Conservation (phyloP, 257 asterid species). For the Primulina eburnea region DNA sequence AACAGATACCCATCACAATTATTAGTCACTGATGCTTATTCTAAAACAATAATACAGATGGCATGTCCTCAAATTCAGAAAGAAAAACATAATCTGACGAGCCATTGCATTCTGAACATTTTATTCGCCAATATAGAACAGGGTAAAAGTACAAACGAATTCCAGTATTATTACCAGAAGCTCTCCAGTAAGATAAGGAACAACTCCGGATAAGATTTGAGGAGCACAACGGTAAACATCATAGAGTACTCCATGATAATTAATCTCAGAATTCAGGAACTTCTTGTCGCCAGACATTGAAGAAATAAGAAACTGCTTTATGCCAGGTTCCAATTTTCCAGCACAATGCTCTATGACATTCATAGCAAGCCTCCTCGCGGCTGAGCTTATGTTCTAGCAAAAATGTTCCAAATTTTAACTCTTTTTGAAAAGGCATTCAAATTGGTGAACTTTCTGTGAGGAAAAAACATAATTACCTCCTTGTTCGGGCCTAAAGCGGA, state of each 20-base stretch:
- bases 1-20: constrained; percentile 14
- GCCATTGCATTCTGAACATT: constrained; percentile 6
- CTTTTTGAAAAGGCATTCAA: constrained; percentile 8
- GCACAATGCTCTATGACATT: constrained; percentile 76
- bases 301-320: constrained; percentile 80
- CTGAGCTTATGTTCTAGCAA: constrained; percentile 57
- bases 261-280: constrained; percentile 51
- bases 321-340: constrained; percentile 76
- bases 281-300: constrained; percentile 84
- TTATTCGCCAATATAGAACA: background rate
- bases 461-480: constrained; percentile 43
- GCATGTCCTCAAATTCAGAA: constrained; percentile 13
- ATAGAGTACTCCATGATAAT: constrained; percentile 71
- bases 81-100: constrained; percentile 13
- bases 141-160: constrained; percentile 25
- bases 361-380: constrained; percentile 85
- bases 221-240: constrained; percentile 78
- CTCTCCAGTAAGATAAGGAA: constrained; percentile 94
- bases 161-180: constrained; percentile 62
- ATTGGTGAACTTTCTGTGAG: constrained; percentile 14
- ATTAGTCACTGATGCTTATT: constrained; percentile 14
- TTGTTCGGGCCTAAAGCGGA: constrained; percentile 75
- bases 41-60: constrained; percentile 12
- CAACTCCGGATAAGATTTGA: constrained; percentile 80
- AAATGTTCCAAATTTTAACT: constrained; percentile 22